Conservation (phyloP, 345 rosid genomes). For the Rhizophora apiculata region DNA sequence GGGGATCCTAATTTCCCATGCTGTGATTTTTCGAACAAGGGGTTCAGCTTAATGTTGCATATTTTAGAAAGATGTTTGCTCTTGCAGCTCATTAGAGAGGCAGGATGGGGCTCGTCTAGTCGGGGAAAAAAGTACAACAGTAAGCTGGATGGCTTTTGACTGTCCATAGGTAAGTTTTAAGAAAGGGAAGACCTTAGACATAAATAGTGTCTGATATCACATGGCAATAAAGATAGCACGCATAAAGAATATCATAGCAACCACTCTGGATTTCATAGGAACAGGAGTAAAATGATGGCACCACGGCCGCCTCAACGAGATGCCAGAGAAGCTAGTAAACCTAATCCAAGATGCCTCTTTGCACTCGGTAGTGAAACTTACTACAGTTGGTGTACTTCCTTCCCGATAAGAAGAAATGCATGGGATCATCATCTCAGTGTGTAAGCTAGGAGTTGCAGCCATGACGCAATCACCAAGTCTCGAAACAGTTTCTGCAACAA, state of each 20-base stretch:
- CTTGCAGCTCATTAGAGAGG: no score
- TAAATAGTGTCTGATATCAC: no score
- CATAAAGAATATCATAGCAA: constrained; percentile 11
- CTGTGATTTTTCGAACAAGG: no score
- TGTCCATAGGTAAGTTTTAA: no score
- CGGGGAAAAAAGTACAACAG: no score
- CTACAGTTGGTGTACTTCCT: constrained; percentile 8
- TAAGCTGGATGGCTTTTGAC: no score
- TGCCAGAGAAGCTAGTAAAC: constrained; percentile 37
- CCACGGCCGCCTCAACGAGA: constrained; percentile 32
- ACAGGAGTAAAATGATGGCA: constrained; percentile 18
- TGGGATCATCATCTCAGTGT: constrained; percentile 34
- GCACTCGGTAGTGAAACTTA: constrained; percentile 15
- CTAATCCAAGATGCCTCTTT: constrained; percentile 34
- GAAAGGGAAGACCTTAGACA: no score
- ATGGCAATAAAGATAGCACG: no score
- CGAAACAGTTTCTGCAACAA: constrained; percentile 1
- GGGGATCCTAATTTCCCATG: no score
- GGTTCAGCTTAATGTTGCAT: no score
- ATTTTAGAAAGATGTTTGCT: no score
- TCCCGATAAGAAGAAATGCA: constrained; percentile 25
- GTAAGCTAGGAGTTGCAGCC: constrained; percentile 36
- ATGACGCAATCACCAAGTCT: constrained; percentile 24
- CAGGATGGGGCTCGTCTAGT: no score
- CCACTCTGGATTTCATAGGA: constrained; percentile 18